phyloP scores from a whole-genome alignment of 345 rosid species.

The Sisymbrium irio region DNA sequence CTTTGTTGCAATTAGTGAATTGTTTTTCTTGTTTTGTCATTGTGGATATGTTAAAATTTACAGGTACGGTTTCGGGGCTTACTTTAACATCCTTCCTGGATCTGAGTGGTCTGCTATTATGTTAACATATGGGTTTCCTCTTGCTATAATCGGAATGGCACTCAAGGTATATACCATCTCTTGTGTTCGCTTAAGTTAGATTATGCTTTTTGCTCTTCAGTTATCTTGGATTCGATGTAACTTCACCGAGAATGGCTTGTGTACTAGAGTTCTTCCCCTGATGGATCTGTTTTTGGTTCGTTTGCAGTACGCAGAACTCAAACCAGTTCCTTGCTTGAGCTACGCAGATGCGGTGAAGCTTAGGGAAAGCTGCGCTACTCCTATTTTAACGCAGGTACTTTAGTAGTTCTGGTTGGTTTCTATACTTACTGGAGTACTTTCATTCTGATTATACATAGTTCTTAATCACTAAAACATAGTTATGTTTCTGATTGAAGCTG shows the following conservation, averaged over 20 bases:
- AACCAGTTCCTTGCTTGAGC: conserved; percentile 92
- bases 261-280: neutral
- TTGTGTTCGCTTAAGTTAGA: neutral
- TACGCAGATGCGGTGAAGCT: conserved; percentile 66
- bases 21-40: neutral
- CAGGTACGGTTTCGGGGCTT: conserved; percentile 96
- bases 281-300: conserved; percentile 9
- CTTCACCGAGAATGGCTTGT: conserved; percentile 5
- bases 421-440: neutral
- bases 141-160: conserved; percentile 97
- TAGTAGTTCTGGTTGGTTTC: neutral
- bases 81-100: conserved; percentile 89
- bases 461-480: neutral
- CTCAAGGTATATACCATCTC: conserved; percentile 67
- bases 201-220: neutral
- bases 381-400: conserved; percentile 83
- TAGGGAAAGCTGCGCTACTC: conserved; percentile 75
- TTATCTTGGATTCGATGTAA: too few relatives aligned
- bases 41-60: conserved; percentile 7
- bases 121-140: conserved; percentile 97
- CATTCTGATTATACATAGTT: neutral
- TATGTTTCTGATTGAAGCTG: neutral
- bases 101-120: conserved; percentile 96
- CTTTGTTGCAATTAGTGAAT: neutral
- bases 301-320: conserved; percentile 91